These are phyloP conservation scores for Wickerhamomyces sp. DNA, from an alignment of 1,139 yeast species.

Conservation along the genomic window DNA sequence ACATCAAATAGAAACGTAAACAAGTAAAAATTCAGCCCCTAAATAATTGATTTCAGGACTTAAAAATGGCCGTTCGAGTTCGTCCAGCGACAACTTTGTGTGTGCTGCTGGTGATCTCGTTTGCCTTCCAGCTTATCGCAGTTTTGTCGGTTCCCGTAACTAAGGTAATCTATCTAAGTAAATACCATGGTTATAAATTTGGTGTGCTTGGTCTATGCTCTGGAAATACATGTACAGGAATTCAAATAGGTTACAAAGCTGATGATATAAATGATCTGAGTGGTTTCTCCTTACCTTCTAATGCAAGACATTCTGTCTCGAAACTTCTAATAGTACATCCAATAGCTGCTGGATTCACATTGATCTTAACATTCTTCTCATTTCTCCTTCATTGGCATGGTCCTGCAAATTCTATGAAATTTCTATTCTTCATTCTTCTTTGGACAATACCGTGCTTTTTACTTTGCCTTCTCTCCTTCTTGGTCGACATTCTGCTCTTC, in stretches of 20 bases:
- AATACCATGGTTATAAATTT: conserved; percentile 49
- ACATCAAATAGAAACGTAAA: background rate
- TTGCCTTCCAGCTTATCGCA: conserved; percentile 50
- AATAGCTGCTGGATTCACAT: conserved; percentile 75
- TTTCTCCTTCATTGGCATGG: conserved; percentile 36
- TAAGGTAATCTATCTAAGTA: conserved; percentile 41
- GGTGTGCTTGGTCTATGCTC: conserved; percentile 87
- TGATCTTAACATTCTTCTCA: conserved; percentile 40
- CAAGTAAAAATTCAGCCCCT: background rate
- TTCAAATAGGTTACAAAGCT: conserved; percentile 46
- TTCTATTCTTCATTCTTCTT: conserved; percentile 31
- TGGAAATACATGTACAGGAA: conserved; percentile 42
- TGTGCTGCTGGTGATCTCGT: conserved; percentile 41
- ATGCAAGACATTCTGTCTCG: conserved; percentile 63
- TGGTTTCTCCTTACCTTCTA: conserved; percentile 47
- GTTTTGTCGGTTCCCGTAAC: conserved; percentile 64
- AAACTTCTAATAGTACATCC: conserved; percentile 75
- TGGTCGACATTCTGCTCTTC: conserved; percentile 52
- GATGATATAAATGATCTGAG: conserved; percentile 26
- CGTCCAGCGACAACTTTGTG: conserved; percentile 35
- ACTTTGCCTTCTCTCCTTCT: conserved; percentile 47
- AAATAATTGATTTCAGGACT: background rate
- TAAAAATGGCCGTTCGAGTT: conserved; percentile 28
- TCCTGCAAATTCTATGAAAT: conserved; percentile 28
- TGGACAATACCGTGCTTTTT: conserved; percentile 43